Evolutionary conservation across 129 eudicot species (phyloP), one percentile per base, ranked within the genome.

Genomic region (Ambrosia trifida): DNA sequence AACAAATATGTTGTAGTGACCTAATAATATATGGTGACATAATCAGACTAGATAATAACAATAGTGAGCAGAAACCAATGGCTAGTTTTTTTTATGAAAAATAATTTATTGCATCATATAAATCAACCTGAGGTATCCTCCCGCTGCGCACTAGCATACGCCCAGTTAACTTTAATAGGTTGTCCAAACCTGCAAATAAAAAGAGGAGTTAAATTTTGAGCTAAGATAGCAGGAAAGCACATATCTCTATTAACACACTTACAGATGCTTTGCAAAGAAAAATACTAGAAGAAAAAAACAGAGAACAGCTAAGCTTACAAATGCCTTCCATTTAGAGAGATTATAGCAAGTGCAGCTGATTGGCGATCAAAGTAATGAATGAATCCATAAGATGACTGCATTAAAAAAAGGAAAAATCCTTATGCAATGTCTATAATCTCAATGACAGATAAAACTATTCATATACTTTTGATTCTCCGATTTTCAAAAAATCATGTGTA

Each of bases 361-460:
- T 96, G 83, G 46, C 91, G 95, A 59, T 92, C 98, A 31, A 76
- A 86, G 81, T 92, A 92, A 75, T 92, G 91, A 70, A 89, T 76
- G 70, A 92, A 92, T 46, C 95, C 98, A 83, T 86, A 92, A 71
- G 96, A 86, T 79, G 98, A 86, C 98, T 92, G 86, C 85, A 74
- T 36, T 11, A 41, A 11, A 40, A 24, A 28, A 35, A 62, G 67
- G 7, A 74, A 20, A 62, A 63, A 10, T 41, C 33, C 28, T 69
- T 66, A 44, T 50, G 16, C 52, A 1, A 50, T n/a, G 47, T 20
- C 9, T 59, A 33, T 24, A 46, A 24, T 17, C 17, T 16, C 17
- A 43, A 30, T 17, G 4, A 59, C 11, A 69, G 2, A 7, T 47
- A 63, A 35, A 41, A 44, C 45, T 33, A 11, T 12, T 72, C 17